These are phyloP conservation scores for Chamaenerion angustifolium DNA, from an alignment of 345 rosid species.

Conservation along the genomic window DNA sequence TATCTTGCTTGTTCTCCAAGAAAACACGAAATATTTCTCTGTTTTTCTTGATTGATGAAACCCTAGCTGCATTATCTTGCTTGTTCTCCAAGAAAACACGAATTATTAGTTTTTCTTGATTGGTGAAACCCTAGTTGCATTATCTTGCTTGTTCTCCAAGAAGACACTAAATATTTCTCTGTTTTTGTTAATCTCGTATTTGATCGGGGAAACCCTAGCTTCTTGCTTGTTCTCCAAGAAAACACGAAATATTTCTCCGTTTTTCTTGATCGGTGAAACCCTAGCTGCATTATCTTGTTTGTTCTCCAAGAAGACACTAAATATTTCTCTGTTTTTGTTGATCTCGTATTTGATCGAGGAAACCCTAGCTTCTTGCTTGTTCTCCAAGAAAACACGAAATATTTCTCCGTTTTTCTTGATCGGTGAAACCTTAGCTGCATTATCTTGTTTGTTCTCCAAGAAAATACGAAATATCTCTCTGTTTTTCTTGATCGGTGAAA, in stretches of 20 bases:
- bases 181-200: too few relatives aligned
- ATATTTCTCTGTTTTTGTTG: too few relatives aligned
- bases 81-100: too few relatives aligned
- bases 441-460: too few relatives aligned
- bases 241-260: not conserved
- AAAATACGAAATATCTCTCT: not conserved
- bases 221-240: not conserved
- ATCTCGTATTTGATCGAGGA: too few relatives aligned
- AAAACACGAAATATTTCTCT: not conserved
- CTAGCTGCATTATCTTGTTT: not conserved
- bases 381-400: too few relatives aligned
- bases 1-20: too few relatives aligned
- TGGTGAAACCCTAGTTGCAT: not conserved
- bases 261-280: not conserved
- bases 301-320: too few relatives aligned
- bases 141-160: too few relatives aligned
- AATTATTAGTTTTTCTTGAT: not conserved
- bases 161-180: too few relatives aligned
- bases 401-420: not conserved
- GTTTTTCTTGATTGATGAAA: not conserved
- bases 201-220: conserved; percentile 46
- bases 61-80: not conserved
- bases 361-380: conserved; percentile 1
- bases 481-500: not conserved
- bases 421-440: not conserved